Evolutionary conservation across 2,329 filamentous ascomycete species (phyloP), one percentile per base, ranked within the genome.

Genomic region (Ceratocystiopsis sp.): DNA sequence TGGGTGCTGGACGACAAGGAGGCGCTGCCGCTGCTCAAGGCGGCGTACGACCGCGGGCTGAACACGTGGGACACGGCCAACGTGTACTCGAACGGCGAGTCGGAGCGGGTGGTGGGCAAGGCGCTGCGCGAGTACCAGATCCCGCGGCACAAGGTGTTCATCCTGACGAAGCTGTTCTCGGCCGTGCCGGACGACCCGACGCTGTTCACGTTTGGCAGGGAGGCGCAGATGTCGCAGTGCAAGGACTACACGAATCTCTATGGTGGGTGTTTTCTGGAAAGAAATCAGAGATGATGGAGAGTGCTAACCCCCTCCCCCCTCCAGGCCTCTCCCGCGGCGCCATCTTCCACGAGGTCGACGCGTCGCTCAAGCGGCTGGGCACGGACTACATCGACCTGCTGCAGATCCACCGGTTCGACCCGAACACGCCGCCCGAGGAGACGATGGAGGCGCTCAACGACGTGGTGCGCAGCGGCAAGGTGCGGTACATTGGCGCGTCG

Each of bases 311-410:
- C n/a, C n/a, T n/a, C n/a, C n/a, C n/a, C n/a, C n/a, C n/a, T n/a
- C n/a, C 19, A 21, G 19, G 77, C 1, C 60, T 80, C 17, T 74
- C 69, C 13, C 62, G 78, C 29, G 69, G 70, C 50, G 69, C 74
- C 45, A 80, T 82, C 52, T 74, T 81, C 53, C 69, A 75, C 48
- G 69, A 73, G 0, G 77, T 82, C 10, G 67, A 80, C 36, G 68
- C 63, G 25, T 75, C 69, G 41, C 61, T 75, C 12, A 54, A 62
- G 43, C 59, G 73, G 13, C 59, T 78, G 14, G 66, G 64, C 25
- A 71, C 67, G 2, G 53, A 54, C 21, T 49, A 76, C 54, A 69
- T 75, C 42, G 71, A 75, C 53, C 63, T 75, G 3, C 59, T 77
- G n/a, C 69, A 73, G 52, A 69, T 76, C 40, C 73, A 78, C 51